Percentiles rank a stretch among this genome's conserved stretches.
Evolutionary conservation across 805 yeast species (phyloP).

Genomic region (Myxozyma lipomycoides): DNA sequence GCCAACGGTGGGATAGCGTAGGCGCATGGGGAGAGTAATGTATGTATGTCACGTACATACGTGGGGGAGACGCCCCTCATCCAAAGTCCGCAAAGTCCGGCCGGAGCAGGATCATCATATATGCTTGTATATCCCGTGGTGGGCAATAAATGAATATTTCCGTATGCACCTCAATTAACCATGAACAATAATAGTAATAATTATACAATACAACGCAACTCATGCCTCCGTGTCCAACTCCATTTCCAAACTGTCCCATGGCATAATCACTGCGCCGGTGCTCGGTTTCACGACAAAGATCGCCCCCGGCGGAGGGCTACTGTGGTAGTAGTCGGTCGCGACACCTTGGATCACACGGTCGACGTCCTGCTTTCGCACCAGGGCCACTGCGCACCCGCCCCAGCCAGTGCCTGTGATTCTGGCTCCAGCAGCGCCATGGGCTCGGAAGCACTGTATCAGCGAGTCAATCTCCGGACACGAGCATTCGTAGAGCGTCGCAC

Average conservation of each 20-base stretch:
- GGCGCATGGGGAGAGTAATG: too few species aligned
- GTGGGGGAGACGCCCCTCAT: too few species aligned
- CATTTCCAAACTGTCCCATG: not conserved
- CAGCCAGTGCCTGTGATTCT: constrained; percentile 79
- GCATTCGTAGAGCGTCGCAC: constrained; percentile 48
- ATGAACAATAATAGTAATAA: not conserved
- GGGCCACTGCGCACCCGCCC: constrained; percentile 71
- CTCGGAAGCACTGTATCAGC: constrained; percentile 51
- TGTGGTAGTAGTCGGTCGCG: constrained; percentile 10
- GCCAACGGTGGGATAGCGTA: too few species aligned
- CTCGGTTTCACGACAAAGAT: constrained; percentile 16
- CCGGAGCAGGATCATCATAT: too few species aligned
- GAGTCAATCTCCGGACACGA: constrained; percentile 54
- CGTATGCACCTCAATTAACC: too few species aligned
- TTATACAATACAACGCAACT: not conserved
- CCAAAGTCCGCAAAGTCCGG: too few species aligned
- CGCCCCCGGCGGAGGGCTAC: constrained; percentile 8
- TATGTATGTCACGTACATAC: too few species aligned
- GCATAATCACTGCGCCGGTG: constrained; percentile 9
- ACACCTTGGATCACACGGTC: constrained; percentile 11
- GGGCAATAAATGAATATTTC: too few species aligned
- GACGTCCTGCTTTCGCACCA: constrained; percentile 38
- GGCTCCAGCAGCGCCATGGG: constrained; percentile 59
- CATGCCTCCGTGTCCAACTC: not conserved
- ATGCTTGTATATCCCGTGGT: too few species aligned